Percentiles rank a stretch among this genome's conserved stretches.
Conservation (phyloP, 495 filamentous ascomycete species). For the Neohortaea acidophila region DNA sequence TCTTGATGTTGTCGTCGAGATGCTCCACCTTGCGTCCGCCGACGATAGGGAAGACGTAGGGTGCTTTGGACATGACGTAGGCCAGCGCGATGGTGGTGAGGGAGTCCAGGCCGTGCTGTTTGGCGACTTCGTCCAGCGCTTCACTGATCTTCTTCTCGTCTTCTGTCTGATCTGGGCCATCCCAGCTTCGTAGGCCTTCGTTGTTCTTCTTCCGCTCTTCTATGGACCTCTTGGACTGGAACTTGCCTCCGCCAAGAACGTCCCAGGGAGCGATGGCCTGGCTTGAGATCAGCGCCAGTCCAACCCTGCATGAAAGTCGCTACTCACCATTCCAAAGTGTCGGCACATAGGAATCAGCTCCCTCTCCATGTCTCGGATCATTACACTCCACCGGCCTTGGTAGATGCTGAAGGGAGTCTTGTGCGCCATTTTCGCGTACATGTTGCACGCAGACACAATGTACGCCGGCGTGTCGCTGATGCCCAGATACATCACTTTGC, state of each 20-base stretch:
- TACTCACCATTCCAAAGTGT: conserved; percentile 23
- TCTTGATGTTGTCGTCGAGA: conserved; percentile 40
- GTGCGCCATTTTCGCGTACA: conserved; percentile 25
- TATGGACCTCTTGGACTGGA: conserved; percentile 19
- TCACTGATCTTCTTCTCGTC: conserved; percentile 38
- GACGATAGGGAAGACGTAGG: conserved; percentile 63
- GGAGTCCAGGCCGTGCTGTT: conserved; percentile 19
- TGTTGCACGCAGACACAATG: conserved; percentile 27
- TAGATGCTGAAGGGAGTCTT: conserved; percentile 50
- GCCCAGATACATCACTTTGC: conserved; percentile 29
- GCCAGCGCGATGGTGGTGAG: conserved; percentile 44
- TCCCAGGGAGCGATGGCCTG: conserved; percentile 28
- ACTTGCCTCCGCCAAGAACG: conserved; percentile 25
- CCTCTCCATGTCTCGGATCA: conserved; percentile 32
- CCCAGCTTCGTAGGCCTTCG: conserved; percentile 18
- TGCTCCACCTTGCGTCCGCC: conserved; percentile 54
- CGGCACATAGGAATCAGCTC: conserved; percentile 41
- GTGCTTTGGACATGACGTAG: conserved; percentile 56
- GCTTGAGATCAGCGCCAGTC: neutral
- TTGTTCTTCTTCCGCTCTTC: conserved; percentile 19
- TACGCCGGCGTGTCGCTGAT: conserved; percentile 29
- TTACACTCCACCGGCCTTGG: conserved; percentile 47
- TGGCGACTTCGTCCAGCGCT: conserved; percentile 44
- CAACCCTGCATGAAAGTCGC: conserved; percentile 18
- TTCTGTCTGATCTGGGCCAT: conserved; percentile 16